Percentiles rank a stretch among this genome's conserved stretches.
These are phyloP conservation scores for Colletotrichum zoysiae DNA, from an alignment of 2,329 filamentous ascomycete species.

Conservation along the genomic window DNA sequence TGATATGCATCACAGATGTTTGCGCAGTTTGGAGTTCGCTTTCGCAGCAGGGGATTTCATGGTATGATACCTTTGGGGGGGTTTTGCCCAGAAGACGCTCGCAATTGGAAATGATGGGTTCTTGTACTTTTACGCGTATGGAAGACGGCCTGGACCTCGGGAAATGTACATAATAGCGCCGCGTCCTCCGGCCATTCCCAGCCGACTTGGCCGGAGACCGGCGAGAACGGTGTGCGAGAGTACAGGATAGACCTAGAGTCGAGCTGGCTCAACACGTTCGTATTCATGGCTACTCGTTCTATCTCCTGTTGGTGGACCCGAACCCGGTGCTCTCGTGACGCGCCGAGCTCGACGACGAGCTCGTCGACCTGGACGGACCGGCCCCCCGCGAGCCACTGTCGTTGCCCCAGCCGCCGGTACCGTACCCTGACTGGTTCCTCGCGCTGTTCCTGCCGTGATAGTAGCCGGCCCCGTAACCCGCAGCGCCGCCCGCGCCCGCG, in stretches of 20 bases:
- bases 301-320: conserved; percentile 75
- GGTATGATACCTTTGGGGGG: conserved; percentile 41
- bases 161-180: conserved; percentile 40
- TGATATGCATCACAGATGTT: conserved; percentile 23
- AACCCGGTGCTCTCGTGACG: conserved; percentile 79
- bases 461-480: conserved; percentile 73
- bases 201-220: conserved; percentile 12
- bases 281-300: conserved; percentile 36
- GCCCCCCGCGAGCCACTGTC: conserved; percentile 47
- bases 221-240: conserved; percentile 18
- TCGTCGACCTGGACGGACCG: conserved; percentile 53
- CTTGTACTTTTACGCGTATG: conserved; percentile 44
- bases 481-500: conserved; percentile 75
- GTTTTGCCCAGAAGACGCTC: conserved; percentile 29
- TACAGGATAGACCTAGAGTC: conserved; percentile 41
- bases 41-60: conserved; percentile 32
- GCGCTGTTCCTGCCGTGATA: conserved; percentile 45
- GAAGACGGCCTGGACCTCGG: conserved; percentile 34
- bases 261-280: conserved; percentile 29
- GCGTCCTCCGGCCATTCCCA: not conserved
- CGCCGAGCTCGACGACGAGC: conserved; percentile 57
- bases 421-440: conserved; percentile 45
- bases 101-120: conserved; percentile 41
- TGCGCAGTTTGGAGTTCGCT: conserved; percentile 39
- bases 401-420: conserved; percentile 50